Base-by-base conservation (phyloP, 495 filamentous ascomycete genomes). In the Tuber calosporum region DNA sequence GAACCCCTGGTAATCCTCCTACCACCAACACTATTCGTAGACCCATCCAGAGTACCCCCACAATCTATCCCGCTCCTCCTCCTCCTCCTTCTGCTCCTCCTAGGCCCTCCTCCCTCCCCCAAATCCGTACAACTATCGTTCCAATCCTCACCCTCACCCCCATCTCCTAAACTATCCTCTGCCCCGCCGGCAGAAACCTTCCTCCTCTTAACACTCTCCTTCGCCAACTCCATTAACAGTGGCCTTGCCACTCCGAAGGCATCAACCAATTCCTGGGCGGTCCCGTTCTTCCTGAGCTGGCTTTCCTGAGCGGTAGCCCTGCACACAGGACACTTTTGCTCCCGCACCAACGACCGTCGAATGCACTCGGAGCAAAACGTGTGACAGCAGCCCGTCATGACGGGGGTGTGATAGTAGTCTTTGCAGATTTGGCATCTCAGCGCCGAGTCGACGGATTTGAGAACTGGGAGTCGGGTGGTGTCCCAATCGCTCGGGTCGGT, bases 321-420 rank as follows among this genome's bases (percentile, higher is more conserved):
- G 82, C 95, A 99, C 0, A 90, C 84, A 0, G 95, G 96, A 80
- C 95, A 99, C 81, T 90, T 92, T 15, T 91, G 90, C 75, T 97
- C 94, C 1, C 87, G 85, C 9, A 89, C 88, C 3, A 99, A 85
- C 74, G 90, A 91, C 70, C 93, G 85, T 22, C 95, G 91, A 74
- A 99, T 97, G 82, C 95, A 99, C 40, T 94, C 82, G 22, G 93
- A 97, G 86, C 95, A 99, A 81, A 99, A 99, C 0, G 95, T 97
- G 82, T 99, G 95, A 62, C 88, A 91, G 85, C 95, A 99, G 0
- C 90, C 90, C 1, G 95, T 99, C 71, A 97, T 89, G 85, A 99
- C 94, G 1, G 95, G 95, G 36, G 92, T 93, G 74, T 88, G 87
- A 84, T 91, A 98, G 83, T 97, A 96, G 82, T 99, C 95, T 83